Percentiles rank a stretch among this genome's conserved stretches.
phyloP scores from a whole-genome alignment of 306 rosid genomes.

The Albizia julibrissin region DNA sequence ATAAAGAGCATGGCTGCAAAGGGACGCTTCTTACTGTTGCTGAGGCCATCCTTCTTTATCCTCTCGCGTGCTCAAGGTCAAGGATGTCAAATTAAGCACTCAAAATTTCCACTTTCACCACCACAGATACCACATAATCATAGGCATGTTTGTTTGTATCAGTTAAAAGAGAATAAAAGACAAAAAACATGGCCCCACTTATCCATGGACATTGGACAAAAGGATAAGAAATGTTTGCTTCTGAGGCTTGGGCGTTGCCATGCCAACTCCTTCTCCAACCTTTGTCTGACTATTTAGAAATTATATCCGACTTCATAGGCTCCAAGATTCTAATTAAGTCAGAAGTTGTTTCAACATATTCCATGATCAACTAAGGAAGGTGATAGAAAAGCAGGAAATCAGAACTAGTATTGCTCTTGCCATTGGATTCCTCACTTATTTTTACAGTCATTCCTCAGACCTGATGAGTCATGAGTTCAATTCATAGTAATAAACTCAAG shows the following conservation, averaged over 20 bases:
- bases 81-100: slow-evolving; percentile 30
- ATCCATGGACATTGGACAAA: slow-evolving; percentile 26
- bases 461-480: neutral
- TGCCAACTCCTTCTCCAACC: neutral
- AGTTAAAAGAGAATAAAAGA: neutral
- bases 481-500: neutral
- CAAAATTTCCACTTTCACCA: slow-evolving; percentile 38
- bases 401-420: neutral
- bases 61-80: slow-evolving; percentile 15
- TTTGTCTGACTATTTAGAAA: neutral
- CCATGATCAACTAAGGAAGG: neutral
- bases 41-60: slow-evolving; percentile 56
- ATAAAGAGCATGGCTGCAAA: slow-evolving; percentile 46
- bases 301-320: neutral
- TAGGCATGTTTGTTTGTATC: slow-evolving; percentile 14
- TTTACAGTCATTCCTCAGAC: neutral
- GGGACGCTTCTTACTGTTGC: slow-evolving; percentile 56
- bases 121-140: slow-evolving; percentile 30
- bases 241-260: neutral
- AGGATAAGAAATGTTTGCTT: slow-evolving; percentile 43
- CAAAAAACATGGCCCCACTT: slow-evolving; percentile 46
- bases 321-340: neutral
- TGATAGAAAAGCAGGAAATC: neutral
- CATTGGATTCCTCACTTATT: neutral
- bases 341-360: neutral